Base-by-base conservation (phyloP, 768 basidiomycete species). In the Naganishia randhawae region DNA sequence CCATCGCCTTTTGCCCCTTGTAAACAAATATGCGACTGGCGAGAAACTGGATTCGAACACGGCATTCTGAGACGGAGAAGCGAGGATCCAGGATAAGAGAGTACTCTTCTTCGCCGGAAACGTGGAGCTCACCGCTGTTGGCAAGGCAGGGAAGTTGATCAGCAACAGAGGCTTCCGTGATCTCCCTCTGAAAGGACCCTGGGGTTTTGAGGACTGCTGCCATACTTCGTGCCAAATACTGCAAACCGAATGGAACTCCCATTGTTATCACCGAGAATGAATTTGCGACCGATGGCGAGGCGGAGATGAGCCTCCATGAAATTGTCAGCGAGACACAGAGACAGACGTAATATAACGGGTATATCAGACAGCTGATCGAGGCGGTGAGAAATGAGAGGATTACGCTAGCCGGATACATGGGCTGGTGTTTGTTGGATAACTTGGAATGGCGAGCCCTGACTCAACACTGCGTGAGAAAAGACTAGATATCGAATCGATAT, bases 261-360 rank as follows among this genome's bases (percentile, higher is more conserved):
- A 76, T 79, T 25, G 75, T 72, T 63, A 71, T 77, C 70, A 77
- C 76, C 16, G 76, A 79, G 71, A 75, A 74, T 51, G 76, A 74
- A 0, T 73, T 75, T 63, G 50, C 71, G 3, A 63, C 68, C 45
- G 72, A 72, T 41, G 73, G 71, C 19, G 78, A 79, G 63, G 55
- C 70, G 14, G 14, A 39, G 7, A 64, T 70, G 45, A 45, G 72
- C 9, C 33, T 57, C 9, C 71, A 72, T 8, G 69, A 78, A 39
- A 73, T 75, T 14, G n/a, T 72, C 52, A 72, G 76, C 52, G 77
- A 79, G 50, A 66, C 63, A 6, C 73, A 72, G 3, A 69, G 78
- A 27, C 71, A 77, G 13, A 37, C 55, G 22, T 79, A 71, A 65
- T 77, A 73, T 50, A 31, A 73, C 16, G 73, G 71, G 1, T 77